phyloP scores from a whole-genome alignment of 2,329 filamentous ascomycete species.

The Exophiala phaeomuriformis region DNA sequence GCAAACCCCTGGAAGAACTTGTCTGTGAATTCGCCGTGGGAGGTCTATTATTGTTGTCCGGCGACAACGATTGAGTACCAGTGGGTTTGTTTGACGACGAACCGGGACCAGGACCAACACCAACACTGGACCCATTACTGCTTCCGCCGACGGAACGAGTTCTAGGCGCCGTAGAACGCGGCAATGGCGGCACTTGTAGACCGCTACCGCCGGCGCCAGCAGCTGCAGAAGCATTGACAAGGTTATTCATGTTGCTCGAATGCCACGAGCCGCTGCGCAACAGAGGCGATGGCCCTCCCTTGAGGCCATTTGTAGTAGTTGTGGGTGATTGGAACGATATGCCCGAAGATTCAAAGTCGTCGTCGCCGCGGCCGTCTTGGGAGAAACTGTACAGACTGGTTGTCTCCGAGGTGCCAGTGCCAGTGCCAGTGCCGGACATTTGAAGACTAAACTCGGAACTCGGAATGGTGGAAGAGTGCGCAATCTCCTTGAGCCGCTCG shows the following conservation, averaged over 20 bases:
- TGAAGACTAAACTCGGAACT: slow-evolving; percentile 31
- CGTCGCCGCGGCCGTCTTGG: slow-evolving; percentile 18
- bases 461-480: slow-evolving; percentile 63
- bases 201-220: too few species aligned
- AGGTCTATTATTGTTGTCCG: neutral
- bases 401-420: slow-evolving; percentile 18
- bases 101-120: neutral
- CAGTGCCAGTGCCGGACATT: slow-evolving; percentile 10
- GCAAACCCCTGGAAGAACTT: slow-evolving; percentile 5
- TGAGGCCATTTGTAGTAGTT: slow-evolving; percentile 10
- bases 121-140: slow-evolving; percentile 1
- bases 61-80: too few species aligned
- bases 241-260: slow-evolving; percentile 6
- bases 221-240: too few species aligned
- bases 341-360: slow-evolving; percentile 21
- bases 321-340: slow-evolving; percentile 22
- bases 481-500: slow-evolving; percentile 71
- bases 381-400: slow-evolving; percentile 26
- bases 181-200: too few species aligned
- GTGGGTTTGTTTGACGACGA: too few species aligned
- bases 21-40: slow-evolving; percentile 11
- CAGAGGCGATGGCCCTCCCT: slow-evolving; percentile 10
- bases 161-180: too few species aligned
- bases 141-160: neutral
- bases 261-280: slow-evolving; percentile 17